A percentile compares a stretch with the other conserved stretches of the same genome.
These are phyloP conservation scores for Geranium rotundifolium DNA, from an alignment of 345 rosid genomes.

Conservation along the genomic window DNA sequence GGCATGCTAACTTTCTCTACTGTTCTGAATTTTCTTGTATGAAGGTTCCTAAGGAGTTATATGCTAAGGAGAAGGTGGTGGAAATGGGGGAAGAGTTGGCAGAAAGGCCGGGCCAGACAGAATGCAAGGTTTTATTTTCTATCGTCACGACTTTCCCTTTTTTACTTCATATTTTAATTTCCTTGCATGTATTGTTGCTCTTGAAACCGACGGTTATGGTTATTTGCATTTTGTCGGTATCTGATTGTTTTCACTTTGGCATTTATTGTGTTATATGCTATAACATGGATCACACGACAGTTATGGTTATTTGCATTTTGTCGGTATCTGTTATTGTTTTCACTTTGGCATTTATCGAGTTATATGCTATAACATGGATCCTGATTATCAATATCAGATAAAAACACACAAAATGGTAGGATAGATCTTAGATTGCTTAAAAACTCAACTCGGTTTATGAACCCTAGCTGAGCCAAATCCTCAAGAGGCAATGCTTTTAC, in stretches of 20 bases:
- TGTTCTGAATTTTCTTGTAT: slow-evolving; percentile 8
- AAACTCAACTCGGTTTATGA: no score
- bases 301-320: no score
- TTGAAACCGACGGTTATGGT: not conserved
- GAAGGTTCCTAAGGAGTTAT: slow-evolving; percentile 32
- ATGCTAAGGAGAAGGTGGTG: slow-evolving; percentile 31
- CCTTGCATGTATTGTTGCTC: not conserved
- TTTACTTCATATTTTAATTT: not conserved
- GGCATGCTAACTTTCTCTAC: not conserved
- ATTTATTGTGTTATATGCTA: no score
- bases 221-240: not conserved
- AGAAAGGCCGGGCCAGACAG: slow-evolving; percentile 49
- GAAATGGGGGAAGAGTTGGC: slow-evolving; percentile 50
- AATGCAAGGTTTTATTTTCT: slow-evolving; percentile 60
- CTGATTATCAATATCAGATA: no score
- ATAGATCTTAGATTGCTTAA: no score
- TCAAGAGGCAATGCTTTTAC: no score
- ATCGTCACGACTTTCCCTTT: not conserved
- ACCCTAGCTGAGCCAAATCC: no score
- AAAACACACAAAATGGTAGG: no score
- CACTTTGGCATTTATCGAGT: no score
- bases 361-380: no score
- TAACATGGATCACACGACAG: no score
- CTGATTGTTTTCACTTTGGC: not conserved
- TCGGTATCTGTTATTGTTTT: no score